Percentiles rank a stretch among this genome's conserved stretches.
These are phyloP conservation scores for Fusarium setosum DNA, from an alignment of 2,329 filamentous ascomycete species.

Conservation along the genomic window DNA sequence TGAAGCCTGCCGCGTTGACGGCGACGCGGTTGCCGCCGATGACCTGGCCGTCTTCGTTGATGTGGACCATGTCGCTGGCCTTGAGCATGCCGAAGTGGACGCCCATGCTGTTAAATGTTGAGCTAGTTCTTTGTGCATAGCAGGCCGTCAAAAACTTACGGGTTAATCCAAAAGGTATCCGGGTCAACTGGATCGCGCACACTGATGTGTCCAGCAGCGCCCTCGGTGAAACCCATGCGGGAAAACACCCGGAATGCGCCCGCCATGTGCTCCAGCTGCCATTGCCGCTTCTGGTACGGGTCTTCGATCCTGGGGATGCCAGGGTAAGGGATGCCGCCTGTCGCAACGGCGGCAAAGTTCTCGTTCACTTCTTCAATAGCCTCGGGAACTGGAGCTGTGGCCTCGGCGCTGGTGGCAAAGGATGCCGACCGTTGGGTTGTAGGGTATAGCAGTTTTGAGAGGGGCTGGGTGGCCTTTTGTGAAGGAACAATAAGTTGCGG, in stretches of 20 bases:
- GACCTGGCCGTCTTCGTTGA: constrained; percentile 68
- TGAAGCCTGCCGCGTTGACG: constrained; percentile 72
- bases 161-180: constrained; percentile 74
- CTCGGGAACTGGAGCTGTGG: constrained; percentile 13
- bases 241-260: constrained; percentile 61
- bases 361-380: constrained; percentile 24
- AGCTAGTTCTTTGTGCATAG: too few relatives aligned
- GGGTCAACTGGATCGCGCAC: constrained; percentile 71
- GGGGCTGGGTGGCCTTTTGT: not conserved
- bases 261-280: constrained; percentile 56
- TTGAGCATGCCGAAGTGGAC: constrained; percentile 71
- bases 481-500: constrained; percentile 7
- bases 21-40: constrained; percentile 66
- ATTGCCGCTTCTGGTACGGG: constrained; percentile 52
- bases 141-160: too few relatives aligned
- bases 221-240: constrained; percentile 65
- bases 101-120: constrained; percentile 54
- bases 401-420: constrained; percentile 38
- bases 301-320: constrained; percentile 67
- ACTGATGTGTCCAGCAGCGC: constrained; percentile 72
- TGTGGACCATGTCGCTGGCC: constrained; percentile 70
- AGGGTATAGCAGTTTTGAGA: not conserved
- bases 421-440: constrained; percentile 8
- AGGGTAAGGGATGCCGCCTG: constrained; percentile 50
- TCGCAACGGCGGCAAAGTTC: constrained; percentile 42